Conservation (phyloP, 1,139 yeast genomes). For the Geotrichum carabidarum region DNA sequence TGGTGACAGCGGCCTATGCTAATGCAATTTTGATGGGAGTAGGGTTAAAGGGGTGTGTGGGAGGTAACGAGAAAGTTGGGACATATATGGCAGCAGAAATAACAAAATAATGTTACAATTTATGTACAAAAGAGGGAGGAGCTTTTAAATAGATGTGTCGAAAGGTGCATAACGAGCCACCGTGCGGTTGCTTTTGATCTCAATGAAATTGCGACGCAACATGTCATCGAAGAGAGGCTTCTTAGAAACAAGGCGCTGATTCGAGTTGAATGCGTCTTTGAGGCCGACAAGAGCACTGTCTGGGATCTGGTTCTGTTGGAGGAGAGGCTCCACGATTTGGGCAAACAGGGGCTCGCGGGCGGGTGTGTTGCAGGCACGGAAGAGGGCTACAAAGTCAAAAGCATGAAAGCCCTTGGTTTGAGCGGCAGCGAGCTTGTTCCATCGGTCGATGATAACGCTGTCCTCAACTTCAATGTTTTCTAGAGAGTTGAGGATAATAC, state of each 20-base stretch:
- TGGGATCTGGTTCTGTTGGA: constrained; percentile 10
- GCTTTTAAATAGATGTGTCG: constrained; percentile 2
- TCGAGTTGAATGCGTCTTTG: constrained; percentile 10
- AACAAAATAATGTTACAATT: background rate
- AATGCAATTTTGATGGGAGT: background rate
- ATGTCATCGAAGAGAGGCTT: constrained; percentile 13
- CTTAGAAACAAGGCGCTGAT: constrained; percentile 12
- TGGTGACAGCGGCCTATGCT: background rate
- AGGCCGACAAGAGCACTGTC: constrained; percentile 10
- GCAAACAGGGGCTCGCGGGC: constrained; percentile 18
- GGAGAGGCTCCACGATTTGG: constrained; percentile 14
- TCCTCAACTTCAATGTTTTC: constrained; percentile 59
- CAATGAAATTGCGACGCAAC: constrained; percentile 17
- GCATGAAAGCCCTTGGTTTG: constrained; percentile 53
- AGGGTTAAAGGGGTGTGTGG: background rate
- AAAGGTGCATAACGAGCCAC: constrained; percentile 7
- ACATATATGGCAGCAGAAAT: background rate
- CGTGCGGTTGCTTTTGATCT: constrained; percentile 9
- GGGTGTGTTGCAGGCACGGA: constrained; percentile 30
- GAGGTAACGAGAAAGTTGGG: background rate
- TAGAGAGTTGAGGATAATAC: constrained; percentile 71
- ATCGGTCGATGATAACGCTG: constrained; percentile 45
- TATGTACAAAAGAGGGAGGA: background rate
- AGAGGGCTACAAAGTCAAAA: constrained; percentile 83
- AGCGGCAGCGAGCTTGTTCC: constrained; percentile 14